Base-by-base conservation (phyloP, 768 basidiomycete species). In the Boletus subcaerulescens region DNA sequence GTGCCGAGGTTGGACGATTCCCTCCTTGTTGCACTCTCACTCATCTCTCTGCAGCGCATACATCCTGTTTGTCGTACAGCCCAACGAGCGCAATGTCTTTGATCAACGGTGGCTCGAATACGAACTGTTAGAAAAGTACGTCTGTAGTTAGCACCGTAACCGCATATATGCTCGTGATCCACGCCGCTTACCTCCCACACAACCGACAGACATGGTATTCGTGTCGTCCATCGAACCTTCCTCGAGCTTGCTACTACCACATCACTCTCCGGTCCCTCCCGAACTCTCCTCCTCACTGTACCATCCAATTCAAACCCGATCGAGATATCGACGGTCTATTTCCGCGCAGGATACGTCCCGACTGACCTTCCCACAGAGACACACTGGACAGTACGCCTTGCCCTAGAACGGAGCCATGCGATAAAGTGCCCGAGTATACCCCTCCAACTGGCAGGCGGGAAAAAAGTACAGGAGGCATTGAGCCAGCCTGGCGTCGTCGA, bases 391-490 rank as follows among this genome's bases (percentile, higher is more conserved):
- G 89, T 85, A 2, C 89, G 96, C 9, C 80, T 89, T 61, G 71
- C 83, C 14, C 78, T 98, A 35, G 95, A 98, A 67, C 78, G 84
- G 38, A 90, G 89, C 7, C 76, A 71, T 48, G 93, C 96, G 0
- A 93, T 94, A 76, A 96, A 98, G 59, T 99, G 96, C 65, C 96
- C 96, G 0, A 84, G 85, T 1, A 83, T 98, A 60, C 85, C 89
- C 6, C 79, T 98, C 14, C 96, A 98, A 60, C 83, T 98, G n/a
- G 93, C 95, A 0, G 96, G 96, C 0, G 86, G 88, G 4, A 99
- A 99, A 78, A 97, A 97, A 66, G 84, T 99, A 0, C 96, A 98
- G 70, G 86, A 98, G 64, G 89, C 88, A 0, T 78, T 99, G 15
- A 82, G 87, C 8, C 80, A 83, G 26, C 82, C 84, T 0, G 86